Evolutionary conservation across 805 yeast genomes (phyloP).

Genomic region (Kuraishia borneana): DNA sequence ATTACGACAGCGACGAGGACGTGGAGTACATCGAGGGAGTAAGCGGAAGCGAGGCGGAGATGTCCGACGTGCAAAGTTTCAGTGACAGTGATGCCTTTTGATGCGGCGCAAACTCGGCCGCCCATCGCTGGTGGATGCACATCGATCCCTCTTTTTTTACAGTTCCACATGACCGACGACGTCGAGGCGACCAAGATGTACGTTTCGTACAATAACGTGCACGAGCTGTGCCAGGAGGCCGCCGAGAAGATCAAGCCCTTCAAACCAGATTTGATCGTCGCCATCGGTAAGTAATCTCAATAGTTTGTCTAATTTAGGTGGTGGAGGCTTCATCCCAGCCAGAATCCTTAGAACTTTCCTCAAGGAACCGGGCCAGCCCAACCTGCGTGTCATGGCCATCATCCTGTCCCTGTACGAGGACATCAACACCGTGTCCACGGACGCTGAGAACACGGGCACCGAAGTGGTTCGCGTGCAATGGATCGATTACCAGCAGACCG

Average conservation of each 20-base stretch:
- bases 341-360: slow-evolving; percentile 89
- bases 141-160: background rate
- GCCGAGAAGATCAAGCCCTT: slow-evolving; percentile 47
- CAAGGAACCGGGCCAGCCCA: slow-evolving; percentile 79
- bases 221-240: slow-evolving; percentile 55
- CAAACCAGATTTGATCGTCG: slow-evolving; percentile 84
- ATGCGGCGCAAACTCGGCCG: too few species aligned
- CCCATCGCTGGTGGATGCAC: too few species aligned
- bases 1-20: slow-evolving; percentile 18
- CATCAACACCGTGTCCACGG: slow-evolving; percentile 46
- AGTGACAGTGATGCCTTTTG: slow-evolving; percentile 28
- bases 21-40: slow-evolving; percentile 69
- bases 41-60: too few species aligned
- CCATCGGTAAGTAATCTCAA: slow-evolving; percentile 49
- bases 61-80: slow-evolving; percentile 9
- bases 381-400: slow-evolving; percentile 89
- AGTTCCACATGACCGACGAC: slow-evolving; percentile 6
- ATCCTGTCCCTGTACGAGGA: slow-evolving; percentile 89
- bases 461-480: slow-evolving; percentile 72
- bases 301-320: slow-evolving; percentile 21
- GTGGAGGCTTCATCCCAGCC: slow-evolving; percentile 97
- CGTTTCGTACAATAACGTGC: slow-evolving; percentile 73
- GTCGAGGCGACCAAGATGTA: slow-evolving; percentile 40
- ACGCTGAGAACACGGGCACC: slow-evolving; percentile 49
- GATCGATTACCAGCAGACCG: slow-evolving; percentile 65